Evolutionary conservation across 140 eudicot genomes (phyloP).

Genomic region (Bidens hawaiensis): DNA sequence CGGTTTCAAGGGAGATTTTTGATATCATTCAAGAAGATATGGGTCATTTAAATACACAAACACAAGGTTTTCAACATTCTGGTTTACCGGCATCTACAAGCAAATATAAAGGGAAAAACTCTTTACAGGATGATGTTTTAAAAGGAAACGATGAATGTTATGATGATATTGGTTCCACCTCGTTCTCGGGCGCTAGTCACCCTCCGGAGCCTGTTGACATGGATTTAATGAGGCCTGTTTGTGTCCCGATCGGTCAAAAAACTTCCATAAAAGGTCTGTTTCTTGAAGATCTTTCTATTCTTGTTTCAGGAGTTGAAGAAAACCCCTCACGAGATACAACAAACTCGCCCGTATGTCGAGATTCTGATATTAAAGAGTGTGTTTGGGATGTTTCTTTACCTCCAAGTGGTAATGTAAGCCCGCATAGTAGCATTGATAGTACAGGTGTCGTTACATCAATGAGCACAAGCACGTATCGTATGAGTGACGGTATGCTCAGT

Average conservation of each 20-base stretch:
- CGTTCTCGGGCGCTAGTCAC: conserved; percentile 89
- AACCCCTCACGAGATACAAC: conserved; percentile 54
- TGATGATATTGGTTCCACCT: conserved; percentile 61
- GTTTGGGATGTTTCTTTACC: conserved; percentile 96
- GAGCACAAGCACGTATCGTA: conserved; percentile 65
- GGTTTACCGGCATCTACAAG: conserved; percentile 26
- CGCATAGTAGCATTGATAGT: conserved; percentile 81
- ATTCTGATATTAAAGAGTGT: conserved; percentile 73
- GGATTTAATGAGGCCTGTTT: conserved; percentile 72
- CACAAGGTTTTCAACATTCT: conserved; percentile 22
- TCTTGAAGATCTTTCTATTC: conserved; percentile 64
- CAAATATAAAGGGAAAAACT: conserved; percentile 53
- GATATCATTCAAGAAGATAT: conserved; percentile 38
- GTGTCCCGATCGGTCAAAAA: conserved; percentile 63
- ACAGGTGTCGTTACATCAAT: conserved; percentile 45
- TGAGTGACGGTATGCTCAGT: conserved; percentile 79
- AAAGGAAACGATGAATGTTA: conserved; percentile 49
- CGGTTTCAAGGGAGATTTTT: conserved; percentile 36
- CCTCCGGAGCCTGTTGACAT: conserved; percentile 88
- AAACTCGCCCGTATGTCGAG: conserved; percentile 34
- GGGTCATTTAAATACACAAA: conserved; percentile 17
- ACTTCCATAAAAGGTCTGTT: conserved; percentile 65
- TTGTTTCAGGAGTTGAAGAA: conserved; percentile 47
- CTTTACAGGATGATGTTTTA: conserved; percentile 38
- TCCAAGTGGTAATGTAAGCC: conserved; percentile 94